Conservation (phyloP, 2,329 filamentous ascomycete genomes). For the Alternaria atra region DNA sequence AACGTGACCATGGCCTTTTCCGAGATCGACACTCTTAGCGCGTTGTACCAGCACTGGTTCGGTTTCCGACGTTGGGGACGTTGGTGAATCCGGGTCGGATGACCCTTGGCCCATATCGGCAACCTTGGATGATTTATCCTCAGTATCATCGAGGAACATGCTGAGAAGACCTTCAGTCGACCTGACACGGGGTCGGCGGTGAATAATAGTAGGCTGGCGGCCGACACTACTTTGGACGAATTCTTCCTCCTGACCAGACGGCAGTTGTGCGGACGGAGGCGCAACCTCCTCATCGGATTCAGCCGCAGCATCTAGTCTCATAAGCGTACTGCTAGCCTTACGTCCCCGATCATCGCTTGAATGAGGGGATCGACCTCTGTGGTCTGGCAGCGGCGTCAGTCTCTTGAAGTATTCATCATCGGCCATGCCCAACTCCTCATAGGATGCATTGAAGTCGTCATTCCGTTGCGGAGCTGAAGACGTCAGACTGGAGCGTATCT, state of each 20-base stretch:
- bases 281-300: slow-evolving; percentile 54
- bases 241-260: slow-evolving; percentile 47
- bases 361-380: slow-evolving; percentile 46
- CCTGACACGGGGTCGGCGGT: slow-evolving; percentile 65
- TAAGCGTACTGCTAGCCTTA: slow-evolving; percentile 57
- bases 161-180: slow-evolving; percentile 69
- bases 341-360: slow-evolving; percentile 37
- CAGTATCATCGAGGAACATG: slow-evolving; percentile 55
- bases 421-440: slow-evolving; percentile 71
- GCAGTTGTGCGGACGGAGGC: slow-evolving; percentile 28
- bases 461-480: slow-evolving; percentile 55
- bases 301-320: slow-evolving; percentile 48
- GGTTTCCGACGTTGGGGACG: slow-evolving; percentile 41
- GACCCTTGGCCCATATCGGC: slow-evolving; percentile 39
- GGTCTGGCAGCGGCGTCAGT: slow-evolving; percentile 59
- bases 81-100: slow-evolving; percentile 42
- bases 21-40: slow-evolving; percentile 75
- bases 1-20: slow-evolving; percentile 71
- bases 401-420: slow-evolving; percentile 80
- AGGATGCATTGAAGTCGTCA: slow-evolving; percentile 66
- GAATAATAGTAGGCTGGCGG: slow-evolving; percentile 71
- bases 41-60: slow-evolving; percentile 60
- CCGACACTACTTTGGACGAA: slow-evolving; percentile 63
- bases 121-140: slow-evolving; percentile 44
- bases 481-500: slow-evolving; percentile 58